Evolutionary conservation across 2,329 filamentous ascomycete genomes (phyloP).

Genomic region (Alternaria sp.): DNA sequence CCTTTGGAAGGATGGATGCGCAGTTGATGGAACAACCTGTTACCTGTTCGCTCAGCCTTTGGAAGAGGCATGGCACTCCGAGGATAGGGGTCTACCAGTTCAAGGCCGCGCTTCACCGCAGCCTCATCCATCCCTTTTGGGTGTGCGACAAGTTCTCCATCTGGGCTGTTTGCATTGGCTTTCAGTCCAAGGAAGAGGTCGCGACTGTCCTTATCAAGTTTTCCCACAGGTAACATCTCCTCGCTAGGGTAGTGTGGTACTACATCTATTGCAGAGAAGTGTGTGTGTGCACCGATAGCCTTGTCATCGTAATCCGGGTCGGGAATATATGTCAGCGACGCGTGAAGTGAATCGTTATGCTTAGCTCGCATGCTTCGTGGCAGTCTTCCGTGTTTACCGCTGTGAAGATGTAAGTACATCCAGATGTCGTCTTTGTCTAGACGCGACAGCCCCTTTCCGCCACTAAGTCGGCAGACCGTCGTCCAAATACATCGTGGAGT

Average conservation of each 20-base stretch:
- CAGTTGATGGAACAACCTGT: not conserved
- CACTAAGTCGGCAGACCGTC: not conserved
- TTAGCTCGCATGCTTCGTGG: not conserved
- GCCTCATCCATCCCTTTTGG: not conserved
- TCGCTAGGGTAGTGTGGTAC: not conserved
- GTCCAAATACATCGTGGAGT: not conserved
- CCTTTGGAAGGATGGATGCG: not conserved
- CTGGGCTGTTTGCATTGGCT: not conserved
- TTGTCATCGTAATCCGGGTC: too few species aligned
- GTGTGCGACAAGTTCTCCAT: not conserved
- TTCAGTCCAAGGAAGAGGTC: not conserved
- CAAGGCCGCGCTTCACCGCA: not conserved
- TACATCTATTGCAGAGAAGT: not conserved
- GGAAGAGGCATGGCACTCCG: not conserved
- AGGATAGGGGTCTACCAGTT: not conserved
- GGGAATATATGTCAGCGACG: not conserved
- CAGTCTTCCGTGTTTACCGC: fast-evolving
- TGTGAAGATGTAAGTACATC: not conserved
- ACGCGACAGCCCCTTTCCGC: not conserved
- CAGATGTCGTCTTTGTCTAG: not conserved
- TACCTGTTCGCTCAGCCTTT: too few species aligned
- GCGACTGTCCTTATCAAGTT: not conserved
- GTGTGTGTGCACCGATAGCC: too few species aligned
- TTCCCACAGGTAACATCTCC: not conserved
- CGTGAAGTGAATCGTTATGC: not conserved